Evolutionary conservation across 2,329 filamentous ascomycete genomes (phyloP).

Genomic region (Fusarium subglutinans): DNA sequence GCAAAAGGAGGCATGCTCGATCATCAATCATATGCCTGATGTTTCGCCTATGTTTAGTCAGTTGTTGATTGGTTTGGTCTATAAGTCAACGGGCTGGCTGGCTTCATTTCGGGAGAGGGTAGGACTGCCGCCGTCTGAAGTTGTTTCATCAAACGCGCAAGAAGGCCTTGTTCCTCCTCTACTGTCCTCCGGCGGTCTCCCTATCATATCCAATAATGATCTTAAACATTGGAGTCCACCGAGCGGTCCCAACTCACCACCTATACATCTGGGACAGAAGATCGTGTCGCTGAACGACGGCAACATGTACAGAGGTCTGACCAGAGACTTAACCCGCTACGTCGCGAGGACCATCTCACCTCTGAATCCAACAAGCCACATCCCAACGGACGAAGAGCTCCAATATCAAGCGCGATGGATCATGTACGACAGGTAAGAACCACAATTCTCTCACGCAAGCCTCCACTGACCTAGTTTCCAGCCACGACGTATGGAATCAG

Average conservation of each 20-base stretch:
- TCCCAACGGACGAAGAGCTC: conserved; percentile 50
- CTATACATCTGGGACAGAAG: not conserved
- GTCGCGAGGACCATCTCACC: conserved; percentile 43
- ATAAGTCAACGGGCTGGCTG: conserved; percentile 20
- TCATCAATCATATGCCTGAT: conserved; percentile 17
- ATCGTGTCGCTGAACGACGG: conserved; percentile 7
- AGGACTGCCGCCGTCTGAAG: not conserved
- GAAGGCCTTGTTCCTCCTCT: not conserved
- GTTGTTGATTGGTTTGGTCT: conserved; percentile 6
- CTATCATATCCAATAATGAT: not conserved
- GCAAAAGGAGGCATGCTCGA: conserved; percentile 22
- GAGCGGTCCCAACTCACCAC: accelerated
- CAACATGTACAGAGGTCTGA: conserved; percentile 19
- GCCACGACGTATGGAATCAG: conserved; percentile 17
- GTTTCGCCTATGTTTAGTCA: conserved; percentile 22
- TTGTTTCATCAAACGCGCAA: not conserved
- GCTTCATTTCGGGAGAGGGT: not conserved
- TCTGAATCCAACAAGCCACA: conserved; percentile 42
- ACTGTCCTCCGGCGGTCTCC: not conserved
- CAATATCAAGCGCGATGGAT: conserved; percentile 48
- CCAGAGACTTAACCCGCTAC: conserved; percentile 35
- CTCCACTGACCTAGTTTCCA: not conserved
- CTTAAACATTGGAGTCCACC: too few species aligned
- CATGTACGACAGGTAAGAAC: conserved; percentile 41
- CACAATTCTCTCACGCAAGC: accelerated